Conservation (phyloP, 2,329 filamentous ascomycete genomes). For the Apiospora pterosperma region DNA sequence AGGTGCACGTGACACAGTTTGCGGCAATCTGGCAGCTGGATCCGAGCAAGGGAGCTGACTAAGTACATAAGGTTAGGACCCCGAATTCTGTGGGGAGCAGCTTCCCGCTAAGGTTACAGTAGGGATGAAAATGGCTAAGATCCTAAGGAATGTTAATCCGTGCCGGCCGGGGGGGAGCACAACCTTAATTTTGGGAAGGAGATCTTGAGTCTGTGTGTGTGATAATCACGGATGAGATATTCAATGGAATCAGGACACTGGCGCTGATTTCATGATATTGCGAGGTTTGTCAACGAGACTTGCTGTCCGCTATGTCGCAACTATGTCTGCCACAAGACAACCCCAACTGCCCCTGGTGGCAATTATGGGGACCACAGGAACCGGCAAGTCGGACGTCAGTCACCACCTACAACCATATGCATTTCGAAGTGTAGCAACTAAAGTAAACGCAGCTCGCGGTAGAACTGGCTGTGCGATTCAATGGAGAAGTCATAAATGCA, state of each 20-base stretch:
- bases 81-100: neutral
- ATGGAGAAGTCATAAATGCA: constrained; percentile 94
- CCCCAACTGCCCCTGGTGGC: constrained; percentile 66
- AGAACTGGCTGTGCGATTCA: constrained; percentile 75
- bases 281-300: neutral
- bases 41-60: too few species aligned
- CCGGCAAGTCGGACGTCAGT: constrained; percentile 54
- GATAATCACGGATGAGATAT: too few species aligned
- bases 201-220: too few species aligned
- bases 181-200: neutral
- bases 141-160: neutral
- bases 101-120: neutral
- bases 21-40: constrained; percentile 1
- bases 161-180: neutral
- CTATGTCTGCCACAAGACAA: constrained; percentile 35
- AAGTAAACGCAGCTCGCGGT: constrained; percentile 68
- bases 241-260: too few species aligned
- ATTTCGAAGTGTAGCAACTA: neutral
- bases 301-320: constrained; percentile 20
- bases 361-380: constrained; percentile 86
- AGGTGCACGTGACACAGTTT: neutral
- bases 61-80: neutral
- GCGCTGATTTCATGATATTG: neutral
- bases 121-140: neutral
- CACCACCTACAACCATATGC: constrained; percentile 17